Evolutionary conservation across 2,329 filamentous ascomycete genomes (phyloP).

Genomic region (Stachybotrys elegans): DNA sequence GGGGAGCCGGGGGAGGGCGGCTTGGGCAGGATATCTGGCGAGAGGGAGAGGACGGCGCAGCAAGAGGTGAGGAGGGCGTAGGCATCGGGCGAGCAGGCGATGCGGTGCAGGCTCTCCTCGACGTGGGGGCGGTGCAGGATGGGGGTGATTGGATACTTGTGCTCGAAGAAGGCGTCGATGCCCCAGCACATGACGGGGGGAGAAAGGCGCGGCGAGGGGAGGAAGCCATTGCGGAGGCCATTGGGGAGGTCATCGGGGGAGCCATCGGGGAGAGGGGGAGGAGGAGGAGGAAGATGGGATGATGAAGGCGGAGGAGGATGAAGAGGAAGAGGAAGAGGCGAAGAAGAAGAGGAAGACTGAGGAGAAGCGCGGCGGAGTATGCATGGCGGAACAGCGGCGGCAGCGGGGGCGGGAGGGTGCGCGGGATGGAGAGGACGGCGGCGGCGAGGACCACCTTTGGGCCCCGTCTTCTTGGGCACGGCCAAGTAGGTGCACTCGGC

Average conservation of each 20-base stretch:
- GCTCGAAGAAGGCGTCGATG: conserved; percentile 24
- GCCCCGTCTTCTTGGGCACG: conserved; percentile 25
- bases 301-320: conserved; percentile 1
- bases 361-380: conserved; percentile 1
- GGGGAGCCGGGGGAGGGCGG: conserved; percentile 1
- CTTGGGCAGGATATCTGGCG: conserved; percentile 17
- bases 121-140: conserved; percentile 19
- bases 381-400: background rate
- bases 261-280: background rate
- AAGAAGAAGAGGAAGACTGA: too few relatives aligned
- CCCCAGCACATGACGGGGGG: conserved; percentile 16
- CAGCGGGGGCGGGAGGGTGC: conserved; percentile 1
- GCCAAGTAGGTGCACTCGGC: conserved; percentile 21
- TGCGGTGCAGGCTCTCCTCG: conserved; percentile 9
- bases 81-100: conserved; percentile 11
- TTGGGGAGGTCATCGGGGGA: conserved; percentile 1
- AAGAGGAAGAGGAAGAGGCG: conserved; percentile 8
- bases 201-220: conserved; percentile 8
- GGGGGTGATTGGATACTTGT: conserved; percentile 28
- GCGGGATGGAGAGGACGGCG: conserved; percentile 9
- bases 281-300: background rate
- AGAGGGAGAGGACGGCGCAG: conserved; percentile 22
- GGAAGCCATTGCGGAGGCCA: background rate
- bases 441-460: too few relatives aligned
- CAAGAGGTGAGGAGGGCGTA: conserved; percentile 21